phyloP scores from a whole-genome alignment of 2,329 filamentous ascomycete genomes.

The Neurospora crassa region DNA sequence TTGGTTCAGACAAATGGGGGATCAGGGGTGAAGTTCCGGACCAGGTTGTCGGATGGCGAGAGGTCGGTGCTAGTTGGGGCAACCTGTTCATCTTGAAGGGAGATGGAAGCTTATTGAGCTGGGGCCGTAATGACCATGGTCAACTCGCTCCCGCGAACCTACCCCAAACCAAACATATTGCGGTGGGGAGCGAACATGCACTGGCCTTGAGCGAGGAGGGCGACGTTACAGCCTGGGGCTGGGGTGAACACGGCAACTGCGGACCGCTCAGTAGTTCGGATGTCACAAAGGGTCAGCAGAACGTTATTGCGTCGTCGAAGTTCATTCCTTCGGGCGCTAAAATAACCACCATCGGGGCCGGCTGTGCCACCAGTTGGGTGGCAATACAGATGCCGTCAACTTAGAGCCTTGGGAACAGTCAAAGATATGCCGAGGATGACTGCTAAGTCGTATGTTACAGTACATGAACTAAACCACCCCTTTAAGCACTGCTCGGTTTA shows the following conservation, averaged over 20 bases:
- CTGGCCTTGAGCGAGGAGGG: conserved; percentile 57
- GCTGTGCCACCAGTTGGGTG: conserved; percentile 85
- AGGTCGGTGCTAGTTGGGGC: conserved; percentile 74
- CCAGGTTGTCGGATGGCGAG: conserved; percentile 48
- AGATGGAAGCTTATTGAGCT: conserved; percentile 54
- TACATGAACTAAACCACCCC: background rate
- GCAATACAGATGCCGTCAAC: conserved; percentile 29
- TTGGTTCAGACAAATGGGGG: conserved; percentile 70
- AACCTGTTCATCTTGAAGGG: conserved; percentile 61
- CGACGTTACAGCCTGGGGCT: conserved; percentile 78
- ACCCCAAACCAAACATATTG: conserved; percentile 52
- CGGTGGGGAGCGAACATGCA: conserved; percentile 84
- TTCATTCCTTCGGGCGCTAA: conserved; percentile 40
- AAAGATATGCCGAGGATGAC: background rate
- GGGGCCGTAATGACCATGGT: conserved; percentile 80
- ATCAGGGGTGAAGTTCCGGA: conserved; percentile 49
- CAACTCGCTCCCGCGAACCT: conserved; percentile 60
- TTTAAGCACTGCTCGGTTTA: background rate
- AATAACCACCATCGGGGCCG: conserved; percentile 62
- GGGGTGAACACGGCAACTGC: conserved; percentile 97
- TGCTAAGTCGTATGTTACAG: background rate
- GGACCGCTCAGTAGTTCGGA: conserved; percentile 56
- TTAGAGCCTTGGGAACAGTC: conserved; percentile 2
- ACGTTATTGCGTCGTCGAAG: conserved; percentile 51
- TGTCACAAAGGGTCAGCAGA: conserved; percentile 61